Percentiles rank a stretch among this genome's conserved stretches.
phyloP scores from a whole-genome alignment of 306 rosid genomes.

The Boehmeria nivea region DNA sequence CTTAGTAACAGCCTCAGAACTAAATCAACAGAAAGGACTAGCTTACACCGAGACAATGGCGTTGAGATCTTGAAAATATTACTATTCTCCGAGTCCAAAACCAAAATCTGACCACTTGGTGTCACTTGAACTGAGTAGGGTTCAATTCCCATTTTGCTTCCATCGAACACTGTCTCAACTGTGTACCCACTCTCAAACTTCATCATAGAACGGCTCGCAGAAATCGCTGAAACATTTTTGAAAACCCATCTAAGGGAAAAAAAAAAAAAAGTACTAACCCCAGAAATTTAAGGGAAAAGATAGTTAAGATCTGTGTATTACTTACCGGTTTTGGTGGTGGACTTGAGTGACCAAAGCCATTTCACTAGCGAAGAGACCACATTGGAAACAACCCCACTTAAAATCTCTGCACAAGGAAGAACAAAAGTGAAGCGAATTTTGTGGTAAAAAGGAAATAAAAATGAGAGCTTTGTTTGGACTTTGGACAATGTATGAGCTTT shows the following conservation, averaged over 20 bases:
- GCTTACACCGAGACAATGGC: constrained; percentile 72
- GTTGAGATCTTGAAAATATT: constrained; percentile 74
- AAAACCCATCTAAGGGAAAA: neutral
- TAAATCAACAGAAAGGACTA: neutral
- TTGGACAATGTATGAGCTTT: neutral
- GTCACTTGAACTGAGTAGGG: constrained; percentile 71
- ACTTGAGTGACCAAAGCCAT: constrained; percentile 83
- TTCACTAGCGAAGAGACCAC: constrained; percentile 76
- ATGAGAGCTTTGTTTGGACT: neutral
- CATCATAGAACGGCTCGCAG: constrained; percentile 71
- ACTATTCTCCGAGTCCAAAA: constrained; percentile 87
- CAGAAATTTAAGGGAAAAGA: constrained; percentile 7
- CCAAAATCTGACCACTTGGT: constrained; percentile 69
- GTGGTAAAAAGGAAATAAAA: too few species aligned
- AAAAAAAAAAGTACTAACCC: constrained; percentile 3
- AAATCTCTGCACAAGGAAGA: constrained; percentile 46
- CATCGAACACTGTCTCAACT: constrained; percentile 92
- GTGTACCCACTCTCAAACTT: constrained; percentile 87
- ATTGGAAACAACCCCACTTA: constrained; percentile 74
- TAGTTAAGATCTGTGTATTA: constrained; percentile 12
- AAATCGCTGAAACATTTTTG: constrained; percentile 43
- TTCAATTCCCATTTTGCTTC: constrained; percentile 88
- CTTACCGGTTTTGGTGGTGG: constrained; percentile 56
- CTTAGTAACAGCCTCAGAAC: too few species aligned
- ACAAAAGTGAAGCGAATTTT: too few species aligned